Percentiles rank a stretch among this genome's conserved stretches.
Conservation (phyloP, 331 rosid genomes). For the Acacia concinna region DNA sequence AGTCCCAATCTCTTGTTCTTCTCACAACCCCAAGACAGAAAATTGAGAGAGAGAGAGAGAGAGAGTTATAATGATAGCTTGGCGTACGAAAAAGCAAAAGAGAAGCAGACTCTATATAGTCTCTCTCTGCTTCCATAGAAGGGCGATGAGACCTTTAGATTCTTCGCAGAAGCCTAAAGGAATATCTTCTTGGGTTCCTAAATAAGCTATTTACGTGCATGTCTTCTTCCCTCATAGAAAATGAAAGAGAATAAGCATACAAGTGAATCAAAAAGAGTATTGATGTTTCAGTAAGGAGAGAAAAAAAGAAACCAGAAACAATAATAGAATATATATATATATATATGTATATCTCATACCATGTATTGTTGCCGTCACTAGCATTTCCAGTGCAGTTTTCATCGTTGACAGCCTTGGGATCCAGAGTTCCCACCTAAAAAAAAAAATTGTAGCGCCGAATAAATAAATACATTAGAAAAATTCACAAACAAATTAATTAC, state of each 20-base stretch:
- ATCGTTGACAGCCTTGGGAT: constrained; percentile 68
- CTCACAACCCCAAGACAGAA: constrained; percentile 20
- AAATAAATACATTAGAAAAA: neutral
- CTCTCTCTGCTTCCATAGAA: constrained; percentile 14
- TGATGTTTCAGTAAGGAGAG: neutral
- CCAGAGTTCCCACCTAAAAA: constrained; percentile 60
- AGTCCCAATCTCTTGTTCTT: constrained; percentile 19
- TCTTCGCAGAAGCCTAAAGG: constrained; percentile 37
- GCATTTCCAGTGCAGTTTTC: constrained; percentile 75
- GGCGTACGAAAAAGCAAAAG: constrained; percentile 34
- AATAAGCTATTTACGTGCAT: constrained; percentile 41
- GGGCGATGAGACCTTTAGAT: constrained; percentile 33
- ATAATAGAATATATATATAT: neutral
- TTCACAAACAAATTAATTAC: neutral
- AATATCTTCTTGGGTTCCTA: constrained; percentile 36
- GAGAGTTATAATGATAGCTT: constrained; percentile 13
- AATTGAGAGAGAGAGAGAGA: neutral
- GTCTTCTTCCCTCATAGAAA: constrained; percentile 25
- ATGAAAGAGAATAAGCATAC: neutral
- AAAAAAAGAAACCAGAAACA: neutral
- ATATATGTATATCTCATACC: constrained; percentile 39
- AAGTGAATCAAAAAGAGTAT: neutral
- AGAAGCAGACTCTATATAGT: constrained; percentile 27
- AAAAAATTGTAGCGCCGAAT: constrained; percentile 19
- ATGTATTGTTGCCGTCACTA: constrained; percentile 81